Base-by-base conservation (phyloP, 495 filamentous ascomycete genomes). In the Aspergillus panamensis region DNA sequence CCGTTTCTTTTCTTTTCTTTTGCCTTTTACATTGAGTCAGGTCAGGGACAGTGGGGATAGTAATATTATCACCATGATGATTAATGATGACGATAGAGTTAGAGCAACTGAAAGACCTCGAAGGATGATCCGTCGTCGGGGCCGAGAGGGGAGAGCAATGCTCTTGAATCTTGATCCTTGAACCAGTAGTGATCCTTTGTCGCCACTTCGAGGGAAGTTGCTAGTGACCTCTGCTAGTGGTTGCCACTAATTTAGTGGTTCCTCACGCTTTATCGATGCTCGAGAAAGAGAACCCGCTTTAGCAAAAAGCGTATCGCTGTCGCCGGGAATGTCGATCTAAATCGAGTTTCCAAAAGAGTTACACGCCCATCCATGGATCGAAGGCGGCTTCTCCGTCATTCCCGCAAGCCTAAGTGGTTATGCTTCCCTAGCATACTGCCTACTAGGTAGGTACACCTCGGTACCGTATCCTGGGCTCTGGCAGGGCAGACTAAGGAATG, bases 171-270 rank as follows among this genome's bases (percentile, higher is more conserved):
- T 25, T 25, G 25, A 25, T 25, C 5, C 25, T 25, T 25, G 25
- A 25, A 5, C 25, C 25, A 25, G 2, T 8, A n/a, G 25, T 21
- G 29, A 25, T 25, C 25, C 25, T 25, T 25, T 25, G 25, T 35
- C 25, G 55, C 30, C 14, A 40, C 35, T 31, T 20, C 35, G 39
- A 58, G 20, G 8, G 42, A 44, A 45, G 52, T 54, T 17, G 60
- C 51, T 55, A 62, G 61, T 45, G 47, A 52, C 10, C 48, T 51
- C 48, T 58, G 40, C 61, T 63, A 63, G 40, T 56, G 48, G 21
- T 48, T 51, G 56, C 25, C 31, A 55, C 56, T 59, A 59, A 49
- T 40, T 59, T 63, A 63, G 61, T 53, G 19, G 48, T 47, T 50
- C 29, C 47, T 57, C 32, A 48, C 17, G 19, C 30, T 61, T 39